Evolutionary conservation across 805 yeast genomes (phyloP), one percentile per base, ranked within the genome.

Genomic region (Limtongozyma cylindracea): DNA sequence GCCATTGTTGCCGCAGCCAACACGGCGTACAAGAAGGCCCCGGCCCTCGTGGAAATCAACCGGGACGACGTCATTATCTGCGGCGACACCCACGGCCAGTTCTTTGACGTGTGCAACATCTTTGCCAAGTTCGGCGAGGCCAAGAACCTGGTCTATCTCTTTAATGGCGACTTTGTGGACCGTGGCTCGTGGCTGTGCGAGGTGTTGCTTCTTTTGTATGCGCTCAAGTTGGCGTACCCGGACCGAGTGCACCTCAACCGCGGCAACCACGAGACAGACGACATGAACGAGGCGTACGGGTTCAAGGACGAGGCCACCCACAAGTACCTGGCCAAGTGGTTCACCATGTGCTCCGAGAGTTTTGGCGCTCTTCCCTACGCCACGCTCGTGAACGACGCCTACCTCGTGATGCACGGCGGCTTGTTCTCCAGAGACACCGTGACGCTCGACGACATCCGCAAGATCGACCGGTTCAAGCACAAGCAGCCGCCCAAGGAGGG

Each of bases 181-280:
- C 59, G 98, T 37, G 98, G 98, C 5, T 74, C 92, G 10, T 84
- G 98, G 96, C 78, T 95, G 4, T 76, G 92, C 38, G 98, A 88
- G 41, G 92, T 88, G 21, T 94, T 94, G 2, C 47, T 88, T 21
- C 51, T 72, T 15, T 55, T 77, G 19, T 80, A 74, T 41, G 56
- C 69, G 8, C 58, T 76, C 43, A 88, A 88, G 46, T 51, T 80
- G 17, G 43, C 71, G 16, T 71, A 58, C 35, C 98, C 98, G 10
- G 36, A 47, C 3, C 54, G 58, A 20, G 43, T 84, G 20, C 80
- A 48, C 45, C 42, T 88, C 28, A 88, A 88, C 47, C 60, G 98
- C 39, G 98, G 98, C 13, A 88, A 88, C 42, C 98, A 88, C 45
- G 98, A 88, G 44, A 82, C 95, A 2, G 72, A 73, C 37, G 91